Evolutionary conservation across 164 flowering plant genomes (phyloP), one percentile per base, ranked within the genome.

Genomic region (Vitis rupestris): DNA sequence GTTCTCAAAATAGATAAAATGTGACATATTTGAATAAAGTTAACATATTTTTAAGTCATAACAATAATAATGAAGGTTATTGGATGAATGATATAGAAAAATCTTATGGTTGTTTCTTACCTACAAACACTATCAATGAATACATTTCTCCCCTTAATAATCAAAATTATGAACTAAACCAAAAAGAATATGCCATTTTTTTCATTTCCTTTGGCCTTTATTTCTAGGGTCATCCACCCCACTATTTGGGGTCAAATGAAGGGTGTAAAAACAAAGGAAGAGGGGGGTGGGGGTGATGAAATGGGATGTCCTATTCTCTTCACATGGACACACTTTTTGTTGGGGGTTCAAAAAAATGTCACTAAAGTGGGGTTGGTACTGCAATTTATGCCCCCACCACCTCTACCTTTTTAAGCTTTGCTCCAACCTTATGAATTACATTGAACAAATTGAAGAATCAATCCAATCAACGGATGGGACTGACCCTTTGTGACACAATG

Each of bases 381-480:
- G n/a, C 2, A 37, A 2, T 1, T n/a, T 3, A 7, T 9, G 16
- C 4, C 13, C 27, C 65, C 65, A 10, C 65, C 30, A 50, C 37
- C 55, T 16, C 55, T 15, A 10, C 15, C 16, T 8, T 3, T 29
- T 27, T 30, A 11, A n/a, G 2, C 1, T 31, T 30, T 30, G 48
- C 9, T 9, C n/a, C 9, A 0, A 8, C 14, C 2, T 5, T 12
- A 12, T 59, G 15, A 16, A 10, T 4, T n/a, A 17, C 65, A 19
- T 19, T 64, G 66, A 50, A 64, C 31, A 64, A 19, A 63, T 50
- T 64, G 16, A 48, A 9, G 37, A 50, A 16, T 64, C 37, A 11
- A 10, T 50, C 66, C 66, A 10, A 23, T 64, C 66, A 64, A 64
- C 1, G 15, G 44, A 50, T 64, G 50, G 66, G 66, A 23, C 44